Base-by-base conservation (phyloP, 1,284 basidiomycete species). In the Ganoderma meredithae region DNA sequence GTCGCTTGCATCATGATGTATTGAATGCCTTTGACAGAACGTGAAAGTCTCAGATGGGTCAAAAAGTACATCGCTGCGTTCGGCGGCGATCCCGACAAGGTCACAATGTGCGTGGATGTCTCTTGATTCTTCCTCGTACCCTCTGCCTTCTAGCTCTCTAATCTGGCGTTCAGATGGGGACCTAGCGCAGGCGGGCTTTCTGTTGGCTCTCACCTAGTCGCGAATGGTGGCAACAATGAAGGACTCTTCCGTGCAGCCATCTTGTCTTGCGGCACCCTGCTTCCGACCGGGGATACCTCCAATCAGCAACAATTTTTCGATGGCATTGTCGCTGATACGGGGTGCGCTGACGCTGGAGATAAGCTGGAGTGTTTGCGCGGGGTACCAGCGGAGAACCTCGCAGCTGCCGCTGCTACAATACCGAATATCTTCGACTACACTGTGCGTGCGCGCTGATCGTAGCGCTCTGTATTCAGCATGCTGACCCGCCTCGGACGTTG, bases 21-120 rank as follows among this genome's bases (percentile, higher is more conserved):
- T 12, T 41, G 58, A 60, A 10, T 1, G 9, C 17, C 22, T 19
- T n/a, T 22, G 4, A 3, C 4, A 60, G 58, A 60, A 40, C 58
- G 58, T 3, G 39, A 40, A 40, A 88, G 88, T 0, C 76, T 93
- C n/a, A 76, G 86, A 65, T 93, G 90, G 90, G 74, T 85, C 1
- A 79, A 82, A 49, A 67, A 78, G 61, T 81, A 84, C 67, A 83
- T 85, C 63, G 55, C 66, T 12, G 71, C 70, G 0, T 83, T 84
- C 66, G 81, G 83, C 10, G 83, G 83, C 2, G 81, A 84, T 68
- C 74, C 77, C 0, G 70, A 67, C 10, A 80, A 81, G 64, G 76
- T 81, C 8, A 81, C 74, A 22, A 76, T 79, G 78, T 62, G 8
- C 12, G 44, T 47, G 5, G 3, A 31, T 10, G 22, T 17, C 4